Evolutionary conservation across 352 stramenopile species (phyloP).

Genomic region (Pelagophyceae sp.): DNA sequence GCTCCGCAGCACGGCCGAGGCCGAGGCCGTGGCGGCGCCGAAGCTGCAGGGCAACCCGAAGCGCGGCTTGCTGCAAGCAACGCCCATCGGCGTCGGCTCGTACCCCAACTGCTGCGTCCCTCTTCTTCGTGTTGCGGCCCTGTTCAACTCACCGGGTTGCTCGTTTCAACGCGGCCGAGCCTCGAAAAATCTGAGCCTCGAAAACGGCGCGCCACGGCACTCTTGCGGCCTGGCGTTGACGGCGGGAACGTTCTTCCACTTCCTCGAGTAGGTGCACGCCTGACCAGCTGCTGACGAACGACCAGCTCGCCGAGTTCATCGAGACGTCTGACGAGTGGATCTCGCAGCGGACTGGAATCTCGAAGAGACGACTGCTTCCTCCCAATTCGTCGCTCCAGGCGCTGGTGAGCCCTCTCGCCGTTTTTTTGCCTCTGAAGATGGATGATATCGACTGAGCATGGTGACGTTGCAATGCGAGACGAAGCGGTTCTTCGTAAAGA

Average conservation of each 20-base stretch:
- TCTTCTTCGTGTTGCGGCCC: background rate
- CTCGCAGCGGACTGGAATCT: slow-evolving; percentile 57
- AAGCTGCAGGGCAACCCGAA: background rate
- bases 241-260: background rate
- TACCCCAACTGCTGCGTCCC: background rate
- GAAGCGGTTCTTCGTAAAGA: background rate
- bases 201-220: too few relatives aligned
- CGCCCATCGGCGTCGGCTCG: background rate
- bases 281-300: slow-evolving; percentile 52
- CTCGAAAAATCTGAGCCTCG: too few relatives aligned
- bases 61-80: background rate
- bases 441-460: slow-evolving; percentile 30
- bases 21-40: too few relatives aligned
- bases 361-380: slow-evolving; percentile 46
- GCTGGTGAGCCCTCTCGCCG: background rate
- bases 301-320: slow-evolving; percentile 58
- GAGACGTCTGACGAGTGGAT: slow-evolving; percentile 77
- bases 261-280: slow-evolving; percentile 21
- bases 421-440: slow-evolving; percentile 29
- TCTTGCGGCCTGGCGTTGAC: background rate
- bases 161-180: too few relatives aligned
- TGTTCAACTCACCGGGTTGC: too few relatives aligned
- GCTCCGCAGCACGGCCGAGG: too few relatives aligned
- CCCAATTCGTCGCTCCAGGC: slow-evolving; percentile 15
- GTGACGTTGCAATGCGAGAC: slow-evolving; percentile 17